These are phyloP conservation scores for Colletotrichum salicis DNA, from an alignment of 2,329 filamentous ascomycete genomes.

Conservation along the genomic window DNA sequence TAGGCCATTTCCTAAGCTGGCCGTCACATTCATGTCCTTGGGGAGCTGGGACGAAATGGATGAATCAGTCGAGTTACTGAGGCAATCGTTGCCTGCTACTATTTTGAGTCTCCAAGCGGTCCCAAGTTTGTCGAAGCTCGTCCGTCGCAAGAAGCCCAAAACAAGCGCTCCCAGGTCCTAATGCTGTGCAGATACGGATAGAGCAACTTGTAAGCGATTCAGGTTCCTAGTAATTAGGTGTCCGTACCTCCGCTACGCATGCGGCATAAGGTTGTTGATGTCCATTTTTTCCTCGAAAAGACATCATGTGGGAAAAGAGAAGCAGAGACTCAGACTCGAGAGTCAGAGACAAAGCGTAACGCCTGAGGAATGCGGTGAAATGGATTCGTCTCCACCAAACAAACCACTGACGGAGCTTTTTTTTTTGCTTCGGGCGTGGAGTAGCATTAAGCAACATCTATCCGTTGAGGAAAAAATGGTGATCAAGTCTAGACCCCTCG, in stretches of 20 bases:
- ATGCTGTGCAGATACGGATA: neutral
- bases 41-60: conserved; percentile 7
- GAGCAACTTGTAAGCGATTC: conserved; percentile 2
- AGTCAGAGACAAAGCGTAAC: conserved; percentile 29
- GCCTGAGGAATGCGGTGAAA: conserved; percentile 28
- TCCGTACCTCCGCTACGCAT: neutral
- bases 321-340: conserved; percentile 1
- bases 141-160: conserved; percentile 20
- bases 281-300: conserved; percentile 11
- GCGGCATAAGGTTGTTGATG: conserved; percentile 5
- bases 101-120: conserved; percentile 23
- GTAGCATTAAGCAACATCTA: conserved; percentile 17
- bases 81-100: conserved; percentile 24
- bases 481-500: conserved; percentile 21
- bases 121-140: conserved; percentile 1
- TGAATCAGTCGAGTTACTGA: conserved; percentile 16
- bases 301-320: conserved; percentile 12
- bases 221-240: neutral
- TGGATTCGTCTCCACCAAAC: conserved; percentile 29
- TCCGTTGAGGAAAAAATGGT: conserved; percentile 11
- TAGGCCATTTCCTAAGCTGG: conserved; percentile 19
- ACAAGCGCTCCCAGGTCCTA: neutral
- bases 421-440: conserved; percentile 9
- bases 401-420: conserved; percentile 28
- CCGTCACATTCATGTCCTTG: conserved; percentile 17